Evolutionary conservation across 257 asterid species (phyloP).

Genomic region (Hygrophila difformis): DNA sequence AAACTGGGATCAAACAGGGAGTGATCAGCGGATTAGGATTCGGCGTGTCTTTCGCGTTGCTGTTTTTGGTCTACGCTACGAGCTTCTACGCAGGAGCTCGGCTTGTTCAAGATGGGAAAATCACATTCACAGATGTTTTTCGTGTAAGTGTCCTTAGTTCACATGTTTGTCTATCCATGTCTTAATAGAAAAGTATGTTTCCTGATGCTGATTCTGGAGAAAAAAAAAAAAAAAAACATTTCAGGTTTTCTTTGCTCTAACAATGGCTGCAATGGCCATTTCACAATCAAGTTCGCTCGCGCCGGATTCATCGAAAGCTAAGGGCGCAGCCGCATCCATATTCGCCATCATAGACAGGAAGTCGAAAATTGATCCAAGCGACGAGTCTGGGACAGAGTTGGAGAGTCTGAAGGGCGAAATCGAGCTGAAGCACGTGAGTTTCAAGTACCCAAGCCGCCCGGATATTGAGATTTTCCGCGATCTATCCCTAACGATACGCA

Average conservation of each 20-base stretch:
- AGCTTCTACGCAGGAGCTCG: conserved; percentile 90
- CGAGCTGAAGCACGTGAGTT: conserved; percentile 56
- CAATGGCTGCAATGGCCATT: conserved; percentile 77
- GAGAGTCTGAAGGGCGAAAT: conserved; percentile 65
- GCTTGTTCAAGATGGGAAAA: conserved; percentile 57
- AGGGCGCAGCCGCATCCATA: conserved; percentile 70
- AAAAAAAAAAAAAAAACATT: no score
- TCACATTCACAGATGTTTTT: conserved; percentile 62
- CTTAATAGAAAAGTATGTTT: no score
- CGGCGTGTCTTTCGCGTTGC: conserved; percentile 51
- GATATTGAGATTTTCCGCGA: conserved; percentile 59
- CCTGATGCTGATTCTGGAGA: no score
- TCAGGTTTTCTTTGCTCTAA: conserved; percentile 85
- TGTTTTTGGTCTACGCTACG: conserved; percentile 64
- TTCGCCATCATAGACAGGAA: conserved; percentile 62
- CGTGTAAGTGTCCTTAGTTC: conserved; percentile 39
- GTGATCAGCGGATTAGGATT: conserved; percentile 64
- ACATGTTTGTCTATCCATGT: no score
- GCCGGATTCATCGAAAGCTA: conserved; percentile 80
- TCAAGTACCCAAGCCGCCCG: conserved; percentile 81
- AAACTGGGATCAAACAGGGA: conserved; percentile 61
- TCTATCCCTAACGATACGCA: conserved; percentile 43
- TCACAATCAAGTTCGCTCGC: conserved; percentile 76
- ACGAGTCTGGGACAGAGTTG: conserved; percentile 61
- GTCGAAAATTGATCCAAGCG: conserved; percentile 67